These are phyloP conservation scores for Corylus heterophylla DNA, from an alignment of 306 rosid species.

Conservation along the genomic window DNA sequence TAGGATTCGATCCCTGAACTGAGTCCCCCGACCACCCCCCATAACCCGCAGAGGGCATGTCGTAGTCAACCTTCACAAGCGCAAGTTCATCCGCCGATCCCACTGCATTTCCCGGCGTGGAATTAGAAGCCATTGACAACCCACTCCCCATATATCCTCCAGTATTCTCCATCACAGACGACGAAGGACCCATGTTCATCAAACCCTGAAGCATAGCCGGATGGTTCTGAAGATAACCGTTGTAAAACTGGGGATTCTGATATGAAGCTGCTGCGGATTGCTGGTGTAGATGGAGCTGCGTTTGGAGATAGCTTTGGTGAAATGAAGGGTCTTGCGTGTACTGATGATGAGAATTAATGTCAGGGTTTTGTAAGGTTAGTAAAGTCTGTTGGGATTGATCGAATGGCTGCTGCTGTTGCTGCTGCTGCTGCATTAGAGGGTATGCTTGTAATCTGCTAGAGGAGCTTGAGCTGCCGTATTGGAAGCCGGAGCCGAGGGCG, in stretches of 20 bases:
- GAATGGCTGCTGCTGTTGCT: slow-evolving; percentile 30
- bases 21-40: slow-evolving; percentile 68
- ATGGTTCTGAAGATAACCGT: slow-evolving; percentile 58
- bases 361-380: slow-evolving; percentile 71
- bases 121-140: slow-evolving; percentile 44
- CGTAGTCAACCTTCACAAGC: slow-evolving; percentile 81
- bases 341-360: slow-evolving; percentile 33
- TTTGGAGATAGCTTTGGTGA: slow-evolving; percentile 68
- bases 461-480: slow-evolving; percentile 50
- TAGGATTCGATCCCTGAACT: slow-evolving; percentile 53
- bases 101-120: slow-evolving; percentile 28
- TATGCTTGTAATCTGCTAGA: slow-evolving; percentile 46
- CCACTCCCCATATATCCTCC: slow-evolving; percentile 47
- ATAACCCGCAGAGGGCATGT: slow-evolving; percentile 59
- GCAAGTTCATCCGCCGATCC: slow-evolving; percentile 57
- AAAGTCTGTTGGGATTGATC: slow-evolving; percentile 55
- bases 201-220: slow-evolving; percentile 80
- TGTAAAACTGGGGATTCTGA: slow-evolving; percentile 49
- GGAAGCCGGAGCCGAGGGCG: slow-evolving; percentile 58
- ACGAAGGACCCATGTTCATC: slow-evolving; percentile 56
- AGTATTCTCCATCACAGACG: slow-evolving; percentile 46
- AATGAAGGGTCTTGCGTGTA: slow-evolving; percentile 52
- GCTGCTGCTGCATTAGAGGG: slow-evolving; percentile 56
- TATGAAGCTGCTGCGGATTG: slow-evolving; percentile 19
- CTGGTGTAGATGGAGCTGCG: slow-evolving; percentile 81